Evolutionary conservation across 192 early-diverging fungal species (phyloP), one percentile per base, ranked within the genome.

Genomic region (Lobosporangium transversale): DNA sequence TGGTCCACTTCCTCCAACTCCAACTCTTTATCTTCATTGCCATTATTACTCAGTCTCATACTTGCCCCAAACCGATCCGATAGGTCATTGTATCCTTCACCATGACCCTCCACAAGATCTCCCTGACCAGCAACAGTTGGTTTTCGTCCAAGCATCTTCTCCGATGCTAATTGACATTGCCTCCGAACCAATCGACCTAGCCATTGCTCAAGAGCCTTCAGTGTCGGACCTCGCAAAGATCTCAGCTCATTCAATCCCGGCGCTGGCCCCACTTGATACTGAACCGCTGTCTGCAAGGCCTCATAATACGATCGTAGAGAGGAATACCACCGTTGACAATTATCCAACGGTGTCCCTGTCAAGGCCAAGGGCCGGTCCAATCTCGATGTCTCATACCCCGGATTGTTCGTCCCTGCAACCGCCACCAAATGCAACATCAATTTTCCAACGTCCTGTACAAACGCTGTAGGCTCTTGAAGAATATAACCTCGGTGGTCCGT

Each of bases 301-400:
- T 76, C 64, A 44, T 67, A 76, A 32, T 76, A 76, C 0, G 64
- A 55, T 32, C 65, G 36, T 18, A 67, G 27, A 4, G 64, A 67
- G 1, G 73, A 53, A 29, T 62, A 76, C 73, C 73, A 67, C 1
- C 73, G 37, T 21, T 76, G 52, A 58, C 73, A 76, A 26, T 76
- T 76, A 29, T 76, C 73, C 27, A 76, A n/a, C 10, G 73, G 53
- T 6, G 73, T 76, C 11, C 73, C 65, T 45, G 73, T 76, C 36
- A 55, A n/a, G 3, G 26, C 62, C 45, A 67, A 29, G 1, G 73
- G 54, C 20, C 42, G 32, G 20, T 67, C 64, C 53, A 62, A 42
- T 18, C 10, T 43, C 0, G 59, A 59, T 1, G 52, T 75, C 44
- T 75, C 64, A 2, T 62, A 43, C 10, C 56, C 63, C 6, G 73